Base-by-base conservation (phyloP, 2,329 filamentous ascomycete species). In the Exophiala phaeomuriformis region DNA sequence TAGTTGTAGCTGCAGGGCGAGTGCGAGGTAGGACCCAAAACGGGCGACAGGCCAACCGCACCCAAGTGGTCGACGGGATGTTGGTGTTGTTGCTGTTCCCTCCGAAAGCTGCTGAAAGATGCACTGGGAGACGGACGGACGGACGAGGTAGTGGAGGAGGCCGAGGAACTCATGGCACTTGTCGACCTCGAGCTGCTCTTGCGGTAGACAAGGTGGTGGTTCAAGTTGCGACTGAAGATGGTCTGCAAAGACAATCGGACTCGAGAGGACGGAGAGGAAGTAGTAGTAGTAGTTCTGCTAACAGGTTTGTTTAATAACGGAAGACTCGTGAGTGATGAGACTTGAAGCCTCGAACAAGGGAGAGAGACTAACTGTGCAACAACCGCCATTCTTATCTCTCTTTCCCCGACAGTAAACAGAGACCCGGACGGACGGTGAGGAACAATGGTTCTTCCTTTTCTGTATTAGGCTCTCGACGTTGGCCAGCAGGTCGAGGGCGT, bases 51-150 rank as follows among this genome's bases (percentile, higher is more conserved):
- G 46, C 45, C 41, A 27, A 42, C 28, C 2, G 2, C 19, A 19
- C 12, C 28, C 31, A 41, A 9, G 42, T 37, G 31, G 32, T 41
- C 35, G 35, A 45, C 39, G 42, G 50, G 46, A 45, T 37, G 30
- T 39, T 28, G 40, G 52, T 52, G 64, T 5, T 66, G 64, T 8
- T 66, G 62, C 44, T 63, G 65, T 47, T 66, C 46, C 35, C 9
- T 64, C 59, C 47, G 66, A 58, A 49, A 65, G 65, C 52, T 65
- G 64, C 53, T 66, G 62, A 55, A 66, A 64, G 44, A 63, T 56
- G 51, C 58, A 49, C 43, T 63, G 56, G 51, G 64, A 59, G 41
- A 63, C 55, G 56, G 64, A 58, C 55, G 63, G 58, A 58, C 59
- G 64, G 57, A 58, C 12, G 59, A 51, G 2, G 56, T 53, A 5